Percentiles rank a stretch among this genome's conserved stretches.
Conservation (phyloP, 2,329 filamentous ascomycete species). For the Davidsoniella neocaledoniae region DNA sequence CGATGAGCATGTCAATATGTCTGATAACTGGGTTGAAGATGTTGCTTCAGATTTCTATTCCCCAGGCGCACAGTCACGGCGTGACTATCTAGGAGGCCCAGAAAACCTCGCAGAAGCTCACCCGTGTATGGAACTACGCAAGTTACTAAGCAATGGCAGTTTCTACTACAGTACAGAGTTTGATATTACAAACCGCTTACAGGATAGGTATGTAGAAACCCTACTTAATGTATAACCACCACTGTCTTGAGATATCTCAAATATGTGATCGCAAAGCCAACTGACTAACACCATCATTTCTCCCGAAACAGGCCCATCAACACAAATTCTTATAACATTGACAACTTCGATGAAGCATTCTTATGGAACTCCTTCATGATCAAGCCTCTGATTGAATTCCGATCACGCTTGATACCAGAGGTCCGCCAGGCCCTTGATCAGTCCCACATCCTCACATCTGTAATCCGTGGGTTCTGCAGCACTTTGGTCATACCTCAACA, state of each 20-base stretch:
- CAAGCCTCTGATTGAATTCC: slow-evolving; percentile 74
- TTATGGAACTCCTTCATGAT: slow-evolving; percentile 99
- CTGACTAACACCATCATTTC: slow-evolving; percentile 5
- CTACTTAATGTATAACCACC: background rate
- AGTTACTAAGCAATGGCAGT: slow-evolving; percentile 78
- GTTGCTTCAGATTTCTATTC: slow-evolving; percentile 28
- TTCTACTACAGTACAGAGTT: slow-evolving; percentile 99
- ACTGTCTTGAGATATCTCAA: background rate
- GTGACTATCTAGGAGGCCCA: slow-evolving; percentile 8
- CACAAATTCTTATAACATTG: slow-evolving; percentile 67
- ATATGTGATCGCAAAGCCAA: slow-evolving; percentile 12
- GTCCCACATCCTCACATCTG: slow-evolving; percentile 78
- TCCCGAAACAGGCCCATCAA: slow-evolving; percentile 44
- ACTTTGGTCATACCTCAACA: slow-evolving; percentile 72
- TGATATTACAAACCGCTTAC: slow-evolving; percentile 81
- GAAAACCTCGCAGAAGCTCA: slow-evolving; percentile 51
- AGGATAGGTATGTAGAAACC: slow-evolving; percentile 48
- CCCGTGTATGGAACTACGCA: slow-evolving; percentile 79
- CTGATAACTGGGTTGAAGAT: slow-evolving; percentile 37
- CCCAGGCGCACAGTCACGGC: slow-evolving; percentile 21
- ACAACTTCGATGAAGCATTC: slow-evolving; percentile 82
- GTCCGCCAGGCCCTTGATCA: slow-evolving; percentile 69
- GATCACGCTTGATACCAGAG: slow-evolving; percentile 57
- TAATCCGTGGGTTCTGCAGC: slow-evolving; percentile 80
- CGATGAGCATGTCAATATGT: slow-evolving; percentile 48